Evolutionary conservation across 2,329 filamentous ascomycete species (phyloP).

Genomic region (Sclerotinia nivalis): DNA sequence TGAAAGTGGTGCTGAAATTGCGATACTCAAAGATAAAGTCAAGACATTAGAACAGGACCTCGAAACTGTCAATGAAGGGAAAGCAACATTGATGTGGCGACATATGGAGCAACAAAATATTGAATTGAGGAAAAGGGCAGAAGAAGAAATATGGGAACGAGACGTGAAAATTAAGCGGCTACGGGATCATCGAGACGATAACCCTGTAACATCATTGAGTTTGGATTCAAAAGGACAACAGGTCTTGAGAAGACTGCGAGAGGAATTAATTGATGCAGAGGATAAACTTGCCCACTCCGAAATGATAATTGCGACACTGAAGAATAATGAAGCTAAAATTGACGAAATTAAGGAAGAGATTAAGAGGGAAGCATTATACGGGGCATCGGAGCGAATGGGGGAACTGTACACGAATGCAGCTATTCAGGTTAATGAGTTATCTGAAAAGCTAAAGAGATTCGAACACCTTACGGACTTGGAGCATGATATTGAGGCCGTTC

Average conservation of each 20-base stretch:
- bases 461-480: neutral
- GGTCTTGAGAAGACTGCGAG: constrained; percentile 5
- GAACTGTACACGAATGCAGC: neutral
- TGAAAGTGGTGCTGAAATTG: neutral
- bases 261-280: neutral
- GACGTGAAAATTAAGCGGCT: neutral
- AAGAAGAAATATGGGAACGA: constrained; percentile 2
- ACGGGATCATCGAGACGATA: neutral
- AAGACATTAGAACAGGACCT: neutral
- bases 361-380: constrained; percentile 8
- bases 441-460: neutral
- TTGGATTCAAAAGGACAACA: constrained; percentile 10
- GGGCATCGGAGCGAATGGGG: neutral
- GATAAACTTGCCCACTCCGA: neutral
- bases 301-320: neutral
- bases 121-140: neutral
- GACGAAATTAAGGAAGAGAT: neutral
- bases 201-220: constrained; percentile 3
- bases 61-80: neutral
- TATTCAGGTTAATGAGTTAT: neutral
- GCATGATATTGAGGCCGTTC: neutral
- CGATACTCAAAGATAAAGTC: neutral
- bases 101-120: neutral
- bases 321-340: neutral
- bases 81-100: neutral